Base-by-base conservation (phyloP, 2,329 filamentous ascomycete species). In the Calonectria hongkongensis region DNA sequence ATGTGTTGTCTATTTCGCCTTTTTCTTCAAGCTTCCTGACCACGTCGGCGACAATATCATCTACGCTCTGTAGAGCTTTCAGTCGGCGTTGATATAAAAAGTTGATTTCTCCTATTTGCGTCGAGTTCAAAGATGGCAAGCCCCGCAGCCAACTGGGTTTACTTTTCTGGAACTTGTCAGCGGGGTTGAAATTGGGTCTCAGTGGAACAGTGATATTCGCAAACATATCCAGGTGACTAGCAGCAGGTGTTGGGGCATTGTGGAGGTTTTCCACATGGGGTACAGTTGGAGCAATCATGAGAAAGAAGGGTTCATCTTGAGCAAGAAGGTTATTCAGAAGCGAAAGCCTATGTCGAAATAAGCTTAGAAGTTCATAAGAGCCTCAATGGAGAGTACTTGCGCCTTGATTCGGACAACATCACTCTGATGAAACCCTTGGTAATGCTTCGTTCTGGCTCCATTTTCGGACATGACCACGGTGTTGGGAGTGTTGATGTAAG, bases 11-110 rank as follows among this genome's bases (percentile, higher is more conserved):
- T 13, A 81, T 45, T 2, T 69, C 43, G 1, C 74, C 74, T 30
- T 76, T 79, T 10, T 76, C 75, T n/a, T 81, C 78, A 1, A 84
- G 75, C 66, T 73, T 75, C 5, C 73, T 47, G 0, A 84, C 58
- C 1, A 83, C 78, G 62, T 83, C 81, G 36, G 80, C 76, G 4
- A 84, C 74, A 3, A 84, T 81, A 25, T 84, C 82, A 48, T 84
- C 82, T 0, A 84, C 74, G 4, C 82, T 80, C 18, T 75, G 58
- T 1, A 70, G 18, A 25, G 68, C 18, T 16, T 65, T 16, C 8
- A 70, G 27, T 9, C 60, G 58, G 8, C 48, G 68, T 16, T 41
- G 68, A 39, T 64, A 58, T 6, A 41, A 28, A 7, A 56, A 10
- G 13, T 70, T 60, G 33, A 27, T 25, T 10, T 39, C 21, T 4